Evolutionary conservation across 2,329 filamentous ascomycete species (phyloP).

Genomic region (Colletotrichum caudatum): DNA sequence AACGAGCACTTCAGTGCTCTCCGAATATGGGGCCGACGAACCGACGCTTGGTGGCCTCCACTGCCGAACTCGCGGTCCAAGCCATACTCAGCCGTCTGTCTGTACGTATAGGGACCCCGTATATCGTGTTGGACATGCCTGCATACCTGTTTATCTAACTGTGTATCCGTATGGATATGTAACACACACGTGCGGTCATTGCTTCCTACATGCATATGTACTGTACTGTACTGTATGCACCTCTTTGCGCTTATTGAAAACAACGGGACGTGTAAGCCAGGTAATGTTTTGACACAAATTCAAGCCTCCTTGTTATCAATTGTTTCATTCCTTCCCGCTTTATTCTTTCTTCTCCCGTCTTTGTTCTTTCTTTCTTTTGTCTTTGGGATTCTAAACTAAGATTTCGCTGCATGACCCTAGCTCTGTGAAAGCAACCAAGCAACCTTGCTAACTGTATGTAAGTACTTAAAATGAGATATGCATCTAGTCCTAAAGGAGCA

Average conservation of each 20-base stretch:
- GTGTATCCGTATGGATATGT: no score
- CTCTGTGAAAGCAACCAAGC: background rate
- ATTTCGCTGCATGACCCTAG: no score
- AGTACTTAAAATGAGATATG: background rate
- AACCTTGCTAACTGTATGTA: background rate
- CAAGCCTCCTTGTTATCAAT: background rate
- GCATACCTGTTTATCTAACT: background rate
- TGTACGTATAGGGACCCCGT: background rate
- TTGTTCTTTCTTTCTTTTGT: background rate
- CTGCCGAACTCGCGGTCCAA: background rate
- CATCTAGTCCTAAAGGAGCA: slow-evolving; percentile 2
- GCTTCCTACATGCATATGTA: background rate
- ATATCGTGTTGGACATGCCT: background rate
- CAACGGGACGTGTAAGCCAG: no score
- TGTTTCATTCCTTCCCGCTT: background rate
- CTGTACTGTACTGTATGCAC: no score
- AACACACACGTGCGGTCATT: background rate
- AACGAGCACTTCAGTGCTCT: no score
- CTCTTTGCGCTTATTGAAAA: background rate
- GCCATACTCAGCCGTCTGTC: background rate
- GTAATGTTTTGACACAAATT: no score
- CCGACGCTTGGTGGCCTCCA: background rate
- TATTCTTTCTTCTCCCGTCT: background rate
- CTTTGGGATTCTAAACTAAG: slow-evolving; percentile 25
- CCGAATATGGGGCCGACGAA: background rate